Base-by-base conservation (phyloP, 1,284 basidiomycete genomes). In the Ceratobasidium sp. region DNA sequence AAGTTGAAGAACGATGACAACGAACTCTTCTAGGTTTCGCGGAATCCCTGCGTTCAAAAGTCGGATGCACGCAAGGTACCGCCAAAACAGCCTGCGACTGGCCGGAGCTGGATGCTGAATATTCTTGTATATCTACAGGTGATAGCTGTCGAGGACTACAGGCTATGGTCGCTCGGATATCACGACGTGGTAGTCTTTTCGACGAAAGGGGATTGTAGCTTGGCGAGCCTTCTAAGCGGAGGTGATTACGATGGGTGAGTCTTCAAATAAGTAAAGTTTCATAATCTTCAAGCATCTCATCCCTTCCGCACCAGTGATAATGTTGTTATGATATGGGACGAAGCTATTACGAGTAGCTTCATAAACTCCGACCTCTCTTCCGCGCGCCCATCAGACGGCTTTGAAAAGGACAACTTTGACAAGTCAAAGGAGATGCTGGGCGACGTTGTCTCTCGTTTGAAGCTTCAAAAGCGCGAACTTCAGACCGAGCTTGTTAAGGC, bases 181-280 rank as follows among this genome's bases (percentile, higher is more conserved):
- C 51, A 24, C 19, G 76, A 75, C 24, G 74, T 75, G 1, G 53
- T 76, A 19, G 39, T 76, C 0, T 76, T 76, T 54, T 75, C 76
- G 8, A 69, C 58, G 2, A 49, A 66, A 51, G 76, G 76, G 9
- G 24, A 49, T 4, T 61, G 74, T 9, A 73, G 69, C 16, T 27
- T 68, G 37, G 74, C 76, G 8, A 71, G 64, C 13, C 53, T 75
- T 8, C 62, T 76, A 5, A 69, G 59, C 46, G 76, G 76, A n/a
- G 76, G 76, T 19, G 76, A 76, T 37, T 76, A 75, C 31, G 76
- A 76, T 31, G 76, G 76, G 68, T 72, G 51, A 72, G 68, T 24
- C 27, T 29, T 43, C 48, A 51, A 3, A 16, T 48, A 4, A n/a
- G 1, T 5, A 11, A 22, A 56, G 14, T 1, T 51, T 22, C 16